Conservation (phyloP, 2,329 filamentous ascomycete species). For the Alternaria sp. region DNA sequence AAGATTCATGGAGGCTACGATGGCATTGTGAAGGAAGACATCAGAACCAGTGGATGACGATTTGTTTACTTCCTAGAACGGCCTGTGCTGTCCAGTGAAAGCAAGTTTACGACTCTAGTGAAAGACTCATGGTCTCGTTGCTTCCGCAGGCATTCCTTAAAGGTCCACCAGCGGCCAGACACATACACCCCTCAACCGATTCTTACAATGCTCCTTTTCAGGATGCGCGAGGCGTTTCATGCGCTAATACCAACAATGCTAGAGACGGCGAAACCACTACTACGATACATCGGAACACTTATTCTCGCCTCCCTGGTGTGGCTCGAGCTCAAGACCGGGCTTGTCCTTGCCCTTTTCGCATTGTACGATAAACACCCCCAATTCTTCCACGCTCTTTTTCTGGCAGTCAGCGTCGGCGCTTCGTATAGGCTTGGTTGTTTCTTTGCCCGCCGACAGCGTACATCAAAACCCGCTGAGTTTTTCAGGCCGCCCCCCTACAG, state of each 20-base stretch:
- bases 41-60: background rate
- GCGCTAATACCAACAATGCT: background rate
- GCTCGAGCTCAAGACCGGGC: background rate
- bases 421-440: background rate
- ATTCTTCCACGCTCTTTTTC: accelerated
- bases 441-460: background rate
- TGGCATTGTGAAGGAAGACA: background rate
- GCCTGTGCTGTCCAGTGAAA: background rate
- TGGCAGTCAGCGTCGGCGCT: background rate
- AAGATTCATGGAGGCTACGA: background rate
- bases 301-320: background rate
- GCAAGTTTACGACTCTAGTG: background rate
- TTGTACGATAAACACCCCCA: background rate
- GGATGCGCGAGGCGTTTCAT: background rate
- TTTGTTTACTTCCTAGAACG: too few relatives aligned
- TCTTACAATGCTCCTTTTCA: background rate
- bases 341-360: background rate
- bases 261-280: background rate
- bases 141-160: background rate
- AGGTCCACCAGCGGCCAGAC: background rate
- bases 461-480: background rate
- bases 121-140: background rate
- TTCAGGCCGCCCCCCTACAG: background rate
- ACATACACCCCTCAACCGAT: background rate
- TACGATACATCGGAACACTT: background rate